Base-by-base conservation (phyloP, 441 rosid genomes). In the Mallotus repandus region DNA sequence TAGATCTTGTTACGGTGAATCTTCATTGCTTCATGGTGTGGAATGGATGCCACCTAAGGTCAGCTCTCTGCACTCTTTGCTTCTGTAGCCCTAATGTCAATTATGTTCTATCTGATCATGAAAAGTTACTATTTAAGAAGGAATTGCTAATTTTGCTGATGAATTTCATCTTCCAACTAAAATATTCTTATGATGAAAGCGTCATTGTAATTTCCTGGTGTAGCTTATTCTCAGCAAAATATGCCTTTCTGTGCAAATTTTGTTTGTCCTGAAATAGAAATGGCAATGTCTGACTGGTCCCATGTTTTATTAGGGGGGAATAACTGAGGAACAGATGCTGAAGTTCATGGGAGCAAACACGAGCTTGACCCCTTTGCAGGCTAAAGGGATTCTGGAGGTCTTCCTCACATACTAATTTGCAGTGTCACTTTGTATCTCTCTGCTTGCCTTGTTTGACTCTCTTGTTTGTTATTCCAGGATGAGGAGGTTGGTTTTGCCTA, bases 21-120 rank as follows among this genome's bases (percentile, higher is more conserved):
- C 99, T 67, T 86, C 93, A 75, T 56, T 95, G 85, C 99, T 95
- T 76, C 99, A 95, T 83, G 99, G 97, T 50, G 97, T 88, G 67
- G 99, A 92, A 66, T 95, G 99, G 99, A 92, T 95, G 99, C 93
- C 99, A 74, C 99, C 99, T 48, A 92, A 94, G 84, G 99, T 94
- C 56, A 55, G 83, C 58, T 63, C 59, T 77, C 32, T 6, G 64
- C 53, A 25, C 32, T 41, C 29, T 81, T 68, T 57, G 7, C n/a
- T n/a, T 8, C 56, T 53, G 41, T 71, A 48, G 67, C 68, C 63
- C 25, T 52, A 54, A 18, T 54, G 18, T 52, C 16, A 46, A 7
- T 29, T 61, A 19, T 16, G 52, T 35, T 25, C 56, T 19, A 14
- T 70, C 71, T 71, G 8, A 72, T 19, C 15, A 32, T 56, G 50